A percentile compares a stretch with the other conserved stretches of the same genome.
Conservation (phyloP, 2,329 filamentous ascomycete species). For the Coniochaeta sp. region DNA sequence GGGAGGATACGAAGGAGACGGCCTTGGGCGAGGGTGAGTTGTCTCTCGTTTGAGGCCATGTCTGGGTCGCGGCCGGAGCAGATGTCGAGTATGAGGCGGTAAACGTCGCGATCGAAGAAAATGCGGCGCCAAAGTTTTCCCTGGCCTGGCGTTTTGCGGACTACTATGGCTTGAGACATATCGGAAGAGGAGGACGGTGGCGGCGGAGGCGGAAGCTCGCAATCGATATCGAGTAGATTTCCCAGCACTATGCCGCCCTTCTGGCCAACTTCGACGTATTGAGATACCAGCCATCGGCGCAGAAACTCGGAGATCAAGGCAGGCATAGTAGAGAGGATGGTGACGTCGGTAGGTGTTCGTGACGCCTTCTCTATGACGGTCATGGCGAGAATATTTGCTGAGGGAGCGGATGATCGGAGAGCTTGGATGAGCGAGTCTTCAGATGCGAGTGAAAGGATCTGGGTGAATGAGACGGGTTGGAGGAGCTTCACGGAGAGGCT, state of each 20-base stretch:
- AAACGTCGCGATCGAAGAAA: conserved; percentile 35
- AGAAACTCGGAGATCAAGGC: conserved; percentile 40
- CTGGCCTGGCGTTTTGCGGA: conserved; percentile 36
- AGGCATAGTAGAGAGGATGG: conserved; percentile 41
- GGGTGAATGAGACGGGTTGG: conserved; percentile 41
- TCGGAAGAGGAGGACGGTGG: conserved; percentile 9
- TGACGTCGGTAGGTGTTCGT: conserved; percentile 36
- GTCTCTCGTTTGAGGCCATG: conserved; percentile 21
- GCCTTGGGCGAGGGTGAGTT: conserved; percentile 43
- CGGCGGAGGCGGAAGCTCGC: conserved; percentile 26
- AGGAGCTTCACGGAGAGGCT: conserved; percentile 49
- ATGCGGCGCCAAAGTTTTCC: conserved; percentile 47
- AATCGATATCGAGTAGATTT: conserved; percentile 49
- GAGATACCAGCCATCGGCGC: conserved; percentile 42
- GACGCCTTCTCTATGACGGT: conserved; percentile 49
- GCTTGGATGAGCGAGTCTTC: conserved; percentile 43
- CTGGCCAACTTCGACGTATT: conserved; percentile 48
- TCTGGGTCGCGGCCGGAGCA: conserved; percentile 20
- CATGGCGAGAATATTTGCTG: conserved; percentile 51
- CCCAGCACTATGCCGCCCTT: conserved; percentile 41
- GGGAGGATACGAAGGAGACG: conserved; percentile 44
- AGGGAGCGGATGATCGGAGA: conserved; percentile 43
- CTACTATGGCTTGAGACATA: conserved; percentile 18
- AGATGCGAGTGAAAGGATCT: conserved; percentile 43
- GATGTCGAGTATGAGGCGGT: conserved; percentile 36